These are phyloP conservation scores for Ilyonectria destructans DNA, from an alignment of 2,329 filamentous ascomycete genomes.

Conservation along the genomic window DNA sequence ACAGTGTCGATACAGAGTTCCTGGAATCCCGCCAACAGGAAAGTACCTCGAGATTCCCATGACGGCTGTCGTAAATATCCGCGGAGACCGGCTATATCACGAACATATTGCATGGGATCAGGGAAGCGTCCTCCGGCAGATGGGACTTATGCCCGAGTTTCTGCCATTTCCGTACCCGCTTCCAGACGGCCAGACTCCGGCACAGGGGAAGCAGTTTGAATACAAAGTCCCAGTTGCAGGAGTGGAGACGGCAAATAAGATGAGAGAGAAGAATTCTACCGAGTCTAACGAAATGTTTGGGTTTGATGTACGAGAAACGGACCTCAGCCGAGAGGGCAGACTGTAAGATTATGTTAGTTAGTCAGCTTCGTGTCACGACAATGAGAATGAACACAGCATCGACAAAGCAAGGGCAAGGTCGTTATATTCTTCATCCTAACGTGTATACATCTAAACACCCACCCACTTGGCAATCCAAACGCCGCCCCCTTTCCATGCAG, in stretches of 20 bases:
- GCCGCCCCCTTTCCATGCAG: slow-evolving; percentile 34
- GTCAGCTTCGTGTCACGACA: background rate
- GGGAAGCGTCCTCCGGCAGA: slow-evolving; percentile 73
- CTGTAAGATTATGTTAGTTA: background rate
- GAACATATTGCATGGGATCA: slow-evolving; percentile 82
- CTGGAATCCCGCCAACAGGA: slow-evolving; percentile 70
- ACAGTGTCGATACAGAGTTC: slow-evolving; percentile 54
- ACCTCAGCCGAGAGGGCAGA: background rate
- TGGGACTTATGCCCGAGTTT: slow-evolving; percentile 72
- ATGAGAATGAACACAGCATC: background rate
- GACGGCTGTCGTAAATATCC: slow-evolving; percentile 75
- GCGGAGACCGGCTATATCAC: slow-evolving; percentile 76
- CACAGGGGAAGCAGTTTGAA: slow-evolving; percentile 44
- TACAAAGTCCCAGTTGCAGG: slow-evolving; percentile 54
- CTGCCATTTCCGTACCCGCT: slow-evolving; percentile 74
- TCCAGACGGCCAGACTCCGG: slow-evolving; percentile 52
- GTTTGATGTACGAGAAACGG: slow-evolving; percentile 40
- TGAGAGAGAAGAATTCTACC: slow-evolving; percentile 51
- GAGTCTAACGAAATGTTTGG: slow-evolving; percentile 54
- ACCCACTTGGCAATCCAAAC: slow-evolving; percentile 39
- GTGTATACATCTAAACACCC: slow-evolving; percentile 39
- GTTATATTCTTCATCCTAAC: slow-evolving; percentile 36
- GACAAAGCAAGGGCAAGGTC: slow-evolving; percentile 5
- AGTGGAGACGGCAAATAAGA: slow-evolving; percentile 52
- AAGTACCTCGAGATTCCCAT: slow-evolving; percentile 71